Percentiles rank a stretch among this genome's conserved stretches.
These are phyloP conservation scores for Aspergillus novofumigatus DNA, from an alignment of 2,329 filamentous ascomycete genomes.

Conservation along the genomic window DNA sequence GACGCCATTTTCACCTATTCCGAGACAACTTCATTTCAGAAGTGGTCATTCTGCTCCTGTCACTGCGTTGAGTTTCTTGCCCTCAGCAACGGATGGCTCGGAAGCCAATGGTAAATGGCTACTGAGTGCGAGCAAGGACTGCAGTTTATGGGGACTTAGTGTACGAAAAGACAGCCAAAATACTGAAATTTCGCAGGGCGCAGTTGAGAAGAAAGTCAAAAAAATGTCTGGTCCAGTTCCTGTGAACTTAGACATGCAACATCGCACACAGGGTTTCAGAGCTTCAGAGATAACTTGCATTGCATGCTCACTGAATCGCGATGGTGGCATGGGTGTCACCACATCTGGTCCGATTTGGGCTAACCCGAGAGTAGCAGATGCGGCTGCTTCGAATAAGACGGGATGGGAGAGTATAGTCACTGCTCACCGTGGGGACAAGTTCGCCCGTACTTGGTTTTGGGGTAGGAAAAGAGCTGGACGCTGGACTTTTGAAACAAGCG, in stretches of 20 bases:
- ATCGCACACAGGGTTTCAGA: conserved; percentile 56
- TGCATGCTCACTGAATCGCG: conserved; percentile 85
- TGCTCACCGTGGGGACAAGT: conserved; percentile 78
- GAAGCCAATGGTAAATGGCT: conserved; percentile 92
- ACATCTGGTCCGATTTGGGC: conserved; percentile 81
- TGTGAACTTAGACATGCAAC: conserved; percentile 11
- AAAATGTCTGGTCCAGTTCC: conserved; percentile 47
- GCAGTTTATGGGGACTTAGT: conserved; percentile 95
- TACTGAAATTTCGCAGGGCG: conserved; percentile 86
- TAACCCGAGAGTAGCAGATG: conserved; percentile 63
- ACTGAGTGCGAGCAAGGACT: conserved; percentile 80
- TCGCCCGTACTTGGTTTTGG: conserved; percentile 96
- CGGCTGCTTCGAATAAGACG: conserved; percentile 70
- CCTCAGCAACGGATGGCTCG: conserved; percentile 81
- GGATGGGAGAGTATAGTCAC: conserved; percentile 98
- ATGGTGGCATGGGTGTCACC: conserved; percentile 85
- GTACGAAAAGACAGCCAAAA: conserved; percentile 91
- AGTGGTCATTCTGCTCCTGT: conserved; percentile 87
- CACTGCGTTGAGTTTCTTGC: conserved; percentile 77
- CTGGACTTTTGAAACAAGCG: conserved; percentile 86
- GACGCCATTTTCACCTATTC: conserved; percentile 80
- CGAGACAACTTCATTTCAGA: conserved; percentile 77
- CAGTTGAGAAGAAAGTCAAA: conserved; percentile 81
- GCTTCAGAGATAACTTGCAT: conserved; percentile 89
- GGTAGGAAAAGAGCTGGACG: conserved; percentile 86